Evolutionary conservation across 352 stramenopile genomes (phyloP).

Genomic region (Globisporangium spiculum): DNA sequence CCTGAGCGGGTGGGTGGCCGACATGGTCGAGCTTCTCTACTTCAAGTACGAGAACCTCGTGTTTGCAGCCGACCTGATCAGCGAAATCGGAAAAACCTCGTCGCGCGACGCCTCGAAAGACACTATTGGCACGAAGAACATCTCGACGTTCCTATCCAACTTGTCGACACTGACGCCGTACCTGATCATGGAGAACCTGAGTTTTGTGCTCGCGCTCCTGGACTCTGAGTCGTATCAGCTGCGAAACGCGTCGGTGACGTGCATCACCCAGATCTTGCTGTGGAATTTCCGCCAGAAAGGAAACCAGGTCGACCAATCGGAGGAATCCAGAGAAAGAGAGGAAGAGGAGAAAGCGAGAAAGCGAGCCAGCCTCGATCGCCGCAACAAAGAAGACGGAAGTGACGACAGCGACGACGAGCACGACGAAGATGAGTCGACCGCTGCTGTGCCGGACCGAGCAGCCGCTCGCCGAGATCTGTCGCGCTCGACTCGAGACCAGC

Average conservation of each 20-base stretch:
- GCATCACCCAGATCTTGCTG: slow-evolving; percentile 68
- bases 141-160: slow-evolving; percentile 65
- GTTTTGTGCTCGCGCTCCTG: slow-evolving; percentile 69
- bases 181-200: slow-evolving; percentile 73
- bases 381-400: slow-evolving; percentile 16
- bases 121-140: slow-evolving; percentile 66
- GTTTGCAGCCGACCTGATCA: slow-evolving; percentile 72
- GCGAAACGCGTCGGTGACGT: slow-evolving; percentile 72
- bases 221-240: slow-evolving; percentile 79
- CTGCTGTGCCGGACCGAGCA: background rate
- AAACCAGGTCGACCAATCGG: slow-evolving; percentile 17
- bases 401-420: slow-evolving; percentile 22
- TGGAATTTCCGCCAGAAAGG: slow-evolving; percentile 70
- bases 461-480: slow-evolving; percentile 41
- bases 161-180: slow-evolving; percentile 60
- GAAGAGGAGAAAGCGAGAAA: slow-evolving; percentile 10
- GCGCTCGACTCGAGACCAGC: slow-evolving; percentile 55
- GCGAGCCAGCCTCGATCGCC: slow-evolving; percentile 10
- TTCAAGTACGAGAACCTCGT: slow-evolving; percentile 58
- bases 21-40: slow-evolving; percentile 62
- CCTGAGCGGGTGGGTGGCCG: slow-evolving; percentile 48
- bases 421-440: slow-evolving; percentile 11
- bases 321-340: slow-evolving; percentile 9
- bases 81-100: slow-evolving; percentile 73
- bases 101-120: slow-evolving; percentile 70